These are phyloP conservation scores for Ustilago vetiveriae DNA, from an alignment of 1,284 basidiomycete genomes.

Conservation along the genomic window DNA sequence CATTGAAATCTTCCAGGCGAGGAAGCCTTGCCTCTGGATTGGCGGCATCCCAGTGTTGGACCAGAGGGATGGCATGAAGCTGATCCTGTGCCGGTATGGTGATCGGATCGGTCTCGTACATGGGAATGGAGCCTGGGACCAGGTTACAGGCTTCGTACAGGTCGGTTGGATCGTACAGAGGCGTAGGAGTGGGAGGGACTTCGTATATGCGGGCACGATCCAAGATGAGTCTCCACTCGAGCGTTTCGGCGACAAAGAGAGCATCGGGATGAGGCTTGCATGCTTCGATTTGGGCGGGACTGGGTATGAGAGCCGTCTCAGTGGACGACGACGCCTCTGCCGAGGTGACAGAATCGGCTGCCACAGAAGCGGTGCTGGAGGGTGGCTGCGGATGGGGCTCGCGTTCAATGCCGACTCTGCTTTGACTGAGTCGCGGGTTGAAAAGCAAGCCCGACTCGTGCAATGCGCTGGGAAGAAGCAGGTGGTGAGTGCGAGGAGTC, in stretches of 20 bases:
- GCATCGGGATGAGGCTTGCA: slow-evolving; percentile 47
- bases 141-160: slow-evolving; percentile 40
- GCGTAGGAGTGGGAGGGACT: background rate
- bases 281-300: slow-evolving; percentile 13
- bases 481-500: background rate
- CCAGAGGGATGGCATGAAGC: slow-evolving; percentile 13
- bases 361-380: background rate
- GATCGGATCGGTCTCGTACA: slow-evolving; percentile 34
- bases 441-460: slow-evolving; percentile 40
- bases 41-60: slow-evolving; percentile 11
- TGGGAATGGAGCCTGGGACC: slow-evolving; percentile 12
- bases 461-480: slow-evolving; percentile 33
- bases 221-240: slow-evolving; percentile 50
- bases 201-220: slow-evolving; percentile 15
- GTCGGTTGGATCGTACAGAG: slow-evolving; percentile 4
- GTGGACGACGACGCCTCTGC: background rate
- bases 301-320: slow-evolving; percentile 4
- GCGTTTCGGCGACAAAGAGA: slow-evolving; percentile 44
- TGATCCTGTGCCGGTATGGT: slow-evolving; percentile 22
- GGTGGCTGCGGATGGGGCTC: background rate
- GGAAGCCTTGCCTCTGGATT: slow-evolving; percentile 12
- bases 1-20: slow-evolving; percentile 39
- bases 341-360: background rate
- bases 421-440: slow-evolving; percentile 27
- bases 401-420: slow-evolving; percentile 13